Percentiles rank a stretch among this genome's conserved stretches.
Conservation (phyloP, 2,329 filamentous ascomycete species). For the Colletotrichum australisinense region DNA sequence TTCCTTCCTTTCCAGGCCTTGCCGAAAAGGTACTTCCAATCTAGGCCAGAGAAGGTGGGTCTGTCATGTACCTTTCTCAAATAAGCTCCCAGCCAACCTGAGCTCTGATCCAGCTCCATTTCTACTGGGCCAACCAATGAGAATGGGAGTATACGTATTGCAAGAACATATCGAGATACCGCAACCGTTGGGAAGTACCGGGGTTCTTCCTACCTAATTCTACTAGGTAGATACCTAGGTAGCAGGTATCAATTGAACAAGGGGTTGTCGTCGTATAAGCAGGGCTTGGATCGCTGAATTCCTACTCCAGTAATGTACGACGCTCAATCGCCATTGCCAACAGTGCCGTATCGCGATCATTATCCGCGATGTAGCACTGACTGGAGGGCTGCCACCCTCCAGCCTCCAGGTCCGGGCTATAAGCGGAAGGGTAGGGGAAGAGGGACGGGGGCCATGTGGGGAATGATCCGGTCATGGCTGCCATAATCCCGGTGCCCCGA, state of each 20-base stretch:
- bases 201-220: too few relatives aligned
- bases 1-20: background rate
- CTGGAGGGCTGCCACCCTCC: background rate
- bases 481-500: background rate
- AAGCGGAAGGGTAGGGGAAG: background rate
- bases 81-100: background rate
- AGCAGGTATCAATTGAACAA: background rate
- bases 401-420: background rate
- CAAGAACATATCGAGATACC: background rate
- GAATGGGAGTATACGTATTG: background rate
- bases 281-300: background rate
- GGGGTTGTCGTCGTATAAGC: background rate
- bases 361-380: background rate
- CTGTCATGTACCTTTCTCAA: background rate
- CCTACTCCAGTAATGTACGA: background rate
- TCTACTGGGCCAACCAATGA: background rate
- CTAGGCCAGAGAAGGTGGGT: background rate
- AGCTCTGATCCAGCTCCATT: background rate
- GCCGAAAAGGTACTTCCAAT: background rate
- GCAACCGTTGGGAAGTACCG: background rate
- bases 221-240: too few relatives aligned
- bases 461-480: constrained; percentile 21
- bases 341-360: background rate
- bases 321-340: background rate
- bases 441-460: constrained; percentile 7